Base-by-base conservation (phyloP, 129 eudicot genomes). In the Erigeron canadensis region DNA sequence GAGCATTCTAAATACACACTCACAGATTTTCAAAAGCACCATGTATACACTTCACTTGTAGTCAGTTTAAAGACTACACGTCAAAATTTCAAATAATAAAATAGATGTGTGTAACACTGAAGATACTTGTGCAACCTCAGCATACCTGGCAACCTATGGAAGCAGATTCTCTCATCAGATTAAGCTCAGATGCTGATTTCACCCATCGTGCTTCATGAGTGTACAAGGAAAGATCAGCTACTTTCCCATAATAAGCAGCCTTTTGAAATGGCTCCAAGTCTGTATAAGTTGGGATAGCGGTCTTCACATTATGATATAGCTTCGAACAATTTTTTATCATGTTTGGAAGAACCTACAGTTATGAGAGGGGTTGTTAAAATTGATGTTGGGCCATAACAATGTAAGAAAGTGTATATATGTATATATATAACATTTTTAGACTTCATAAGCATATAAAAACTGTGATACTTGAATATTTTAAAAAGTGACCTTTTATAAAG, bases 131-230 rank as follows among this genome's bases (percentile, higher is more conserved):
- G 78, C 45, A 23, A 6, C 19, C 12, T 44, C 5, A 55, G 43
- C 40, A 77, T 85, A 87, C 98, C 98, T 93, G 98, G 70, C 85
- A 83, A 80, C 83, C 92, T 73, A 93, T 84, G 57, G 98, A 77
- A 70, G 96, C 90, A 45, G 98, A 69, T 68, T 93, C 79, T 75
- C 92, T 87, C 92, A 93, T 93, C 70, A 93, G 72, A 63, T 70
- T 84, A 76, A 89, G 73, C 78, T 93, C 98, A 1, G 96, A 85
- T 28, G 91, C 81, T 55, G 98, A 93, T 81, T 89, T 93, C 40
- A 87, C 61, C 92, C 87, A 93, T 74, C 98, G 88, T 59, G 87
- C 87, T 80, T 89, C 95, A 75, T 93, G 92, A 22, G 90, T 89
- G 81, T 80, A 75, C 13, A 66, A 59, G 45, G 98, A 85, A 53